These are phyloP conservation scores for Zizania latifolia DNA, from an alignment of 176 grass and related monocot genomes.

Conservation along the genomic window DNA sequence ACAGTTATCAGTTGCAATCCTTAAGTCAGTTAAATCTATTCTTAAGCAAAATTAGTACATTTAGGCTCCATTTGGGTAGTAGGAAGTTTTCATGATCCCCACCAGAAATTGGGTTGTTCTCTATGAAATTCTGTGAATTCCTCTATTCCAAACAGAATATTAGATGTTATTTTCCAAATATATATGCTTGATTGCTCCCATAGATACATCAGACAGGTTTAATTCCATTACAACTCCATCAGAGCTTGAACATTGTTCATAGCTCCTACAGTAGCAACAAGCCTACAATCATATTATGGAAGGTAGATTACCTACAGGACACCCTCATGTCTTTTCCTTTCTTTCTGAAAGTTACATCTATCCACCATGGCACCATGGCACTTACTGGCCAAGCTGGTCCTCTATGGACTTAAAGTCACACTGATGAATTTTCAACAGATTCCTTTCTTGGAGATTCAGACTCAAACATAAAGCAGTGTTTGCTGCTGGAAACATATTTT, in stretches of 20 bases:
- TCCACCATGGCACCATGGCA: background rate
- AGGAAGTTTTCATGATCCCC: background rate
- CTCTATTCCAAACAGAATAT: background rate
- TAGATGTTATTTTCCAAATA: background rate
- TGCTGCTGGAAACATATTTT: conserved; percentile 4
- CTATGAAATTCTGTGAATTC: background rate
- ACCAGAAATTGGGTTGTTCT: background rate
- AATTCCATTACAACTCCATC: background rate
- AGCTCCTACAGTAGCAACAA: background rate
- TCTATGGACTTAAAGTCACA: background rate
- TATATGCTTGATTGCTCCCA: background rate
- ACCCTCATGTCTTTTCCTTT: background rate
- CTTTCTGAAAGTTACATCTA: background rate
- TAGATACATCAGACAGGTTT: background rate
- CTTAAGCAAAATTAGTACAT: background rate
- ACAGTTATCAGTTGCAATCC: background rate
- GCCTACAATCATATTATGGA: background rate
- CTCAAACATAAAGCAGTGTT: background rate
- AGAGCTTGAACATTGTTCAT: background rate
- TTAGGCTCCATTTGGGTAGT: background rate
- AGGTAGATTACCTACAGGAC: background rate
- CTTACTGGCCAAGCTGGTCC: background rate
- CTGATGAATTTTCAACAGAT: background rate
- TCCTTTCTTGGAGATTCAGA: background rate
- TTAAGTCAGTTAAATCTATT: background rate